Evolutionary conservation across 305 asterid genomes (phyloP).

Genomic region (Fraxinus baroniana): DNA sequence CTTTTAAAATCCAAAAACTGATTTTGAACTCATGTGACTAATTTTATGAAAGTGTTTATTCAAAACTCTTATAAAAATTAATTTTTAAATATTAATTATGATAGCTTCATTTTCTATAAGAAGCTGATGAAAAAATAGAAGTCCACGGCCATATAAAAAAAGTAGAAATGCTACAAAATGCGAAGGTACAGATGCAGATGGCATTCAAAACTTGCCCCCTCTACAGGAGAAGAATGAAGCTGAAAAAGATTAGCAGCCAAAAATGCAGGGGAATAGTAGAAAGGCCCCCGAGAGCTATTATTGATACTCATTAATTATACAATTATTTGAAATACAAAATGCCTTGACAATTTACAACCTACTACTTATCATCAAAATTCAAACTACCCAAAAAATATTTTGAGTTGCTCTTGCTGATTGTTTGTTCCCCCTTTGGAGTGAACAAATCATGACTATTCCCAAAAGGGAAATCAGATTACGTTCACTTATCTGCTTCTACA

Average conservation of each 20-base stretch:
- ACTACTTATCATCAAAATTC: conserved; percentile 37
- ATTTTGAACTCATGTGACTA: not conserved
- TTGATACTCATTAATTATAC: conserved; percentile 20
- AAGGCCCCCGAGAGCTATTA: conserved; percentile 18
- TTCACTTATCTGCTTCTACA: conserved; percentile 32
- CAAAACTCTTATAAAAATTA: not conserved
- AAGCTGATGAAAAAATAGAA: not conserved
- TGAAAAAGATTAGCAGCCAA: not conserved
- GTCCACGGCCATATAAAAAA: not conserved
- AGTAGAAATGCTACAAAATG: not conserved
- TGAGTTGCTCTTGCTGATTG: conserved; percentile 35
- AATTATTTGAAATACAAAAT: conserved; percentile 33
- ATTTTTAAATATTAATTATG: not conserved
- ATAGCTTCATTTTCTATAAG: not conserved
- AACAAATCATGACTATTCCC: conserved; percentile 23
- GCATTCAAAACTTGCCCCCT: not conserved
- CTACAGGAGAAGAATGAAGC: not conserved
- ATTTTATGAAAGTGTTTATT: no score
- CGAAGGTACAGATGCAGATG: not conserved
- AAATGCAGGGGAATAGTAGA: not conserved
- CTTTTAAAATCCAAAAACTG: not conserved
- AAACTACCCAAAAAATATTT: conserved; percentile 34
- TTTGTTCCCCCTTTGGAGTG: conserved; percentile 25
- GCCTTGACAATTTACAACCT: conserved; percentile 34
- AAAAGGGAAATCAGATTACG: conserved; percentile 18